A percentile compares a stretch with the other conserved stretches of the same genome.
These are phyloP conservation scores for Lenzites betulinus DNA, from an alignment of 768 basidiomycete species.

Conservation along the genomic window DNA sequence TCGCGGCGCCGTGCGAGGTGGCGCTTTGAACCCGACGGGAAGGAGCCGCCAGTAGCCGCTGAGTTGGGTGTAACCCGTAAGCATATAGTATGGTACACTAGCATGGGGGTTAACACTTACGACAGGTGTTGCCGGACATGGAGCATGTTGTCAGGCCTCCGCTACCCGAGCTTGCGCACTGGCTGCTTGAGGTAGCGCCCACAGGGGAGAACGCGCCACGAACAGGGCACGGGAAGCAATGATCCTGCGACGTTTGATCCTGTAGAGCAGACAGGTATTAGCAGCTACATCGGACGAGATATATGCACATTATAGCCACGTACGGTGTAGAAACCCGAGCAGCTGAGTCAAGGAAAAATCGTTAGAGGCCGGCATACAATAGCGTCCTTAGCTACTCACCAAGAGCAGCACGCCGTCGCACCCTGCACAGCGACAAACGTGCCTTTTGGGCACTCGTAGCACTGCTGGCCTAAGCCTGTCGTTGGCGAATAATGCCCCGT, in stretches of 20 bases:
- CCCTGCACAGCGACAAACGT: conserved; percentile 19
- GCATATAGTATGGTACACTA: too few relatives aligned
- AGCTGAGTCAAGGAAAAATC: conserved; percentile 2
- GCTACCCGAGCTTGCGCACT: conserved; percentile 15
- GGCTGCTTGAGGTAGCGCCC: conserved; percentile 7
- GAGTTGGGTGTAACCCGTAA: too few relatives aligned
- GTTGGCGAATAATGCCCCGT: conserved; percentile 17
- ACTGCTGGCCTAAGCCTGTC: conserved; percentile 16
- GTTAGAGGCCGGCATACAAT: background rate
- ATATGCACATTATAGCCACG: background rate
- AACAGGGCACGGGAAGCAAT: conserved; percentile 23
- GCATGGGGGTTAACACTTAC: conserved; percentile 16
- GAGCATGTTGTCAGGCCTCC: conserved; percentile 19
- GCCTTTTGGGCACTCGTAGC: conserved; percentile 19
- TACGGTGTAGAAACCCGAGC: conserved; percentile 25
- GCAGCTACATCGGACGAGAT: background rate
- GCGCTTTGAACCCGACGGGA: too few relatives aligned
- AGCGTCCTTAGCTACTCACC: conserved; percentile 10
- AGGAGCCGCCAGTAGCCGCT: background rate
- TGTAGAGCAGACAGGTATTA: background rate
- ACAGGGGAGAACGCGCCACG: conserved; percentile 21
- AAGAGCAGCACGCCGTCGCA: conserved; percentile 24
- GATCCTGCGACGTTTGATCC: conserved; percentile 22
- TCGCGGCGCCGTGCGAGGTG: too few relatives aligned
- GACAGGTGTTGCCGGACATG: conserved; percentile 16